phyloP scores from a whole-genome alignment of 2,329 filamentous ascomycete genomes.

The Coniochaeta prunicola region DNA sequence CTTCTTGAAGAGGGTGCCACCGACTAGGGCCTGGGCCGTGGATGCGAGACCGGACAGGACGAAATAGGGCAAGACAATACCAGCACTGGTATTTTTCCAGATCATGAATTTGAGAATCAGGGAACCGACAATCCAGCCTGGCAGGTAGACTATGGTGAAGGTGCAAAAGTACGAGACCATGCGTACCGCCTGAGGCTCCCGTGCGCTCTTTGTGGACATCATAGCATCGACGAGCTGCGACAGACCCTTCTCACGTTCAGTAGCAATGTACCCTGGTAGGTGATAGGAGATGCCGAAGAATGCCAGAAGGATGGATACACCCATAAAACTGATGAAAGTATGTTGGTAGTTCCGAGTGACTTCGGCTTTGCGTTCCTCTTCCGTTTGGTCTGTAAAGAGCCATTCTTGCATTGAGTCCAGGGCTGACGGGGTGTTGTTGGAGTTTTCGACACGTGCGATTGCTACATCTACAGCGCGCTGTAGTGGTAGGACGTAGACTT shows the following conservation, averaged over 20 bases:
- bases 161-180: conserved; percentile 72
- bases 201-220: conserved; percentile 69
- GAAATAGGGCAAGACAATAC: conserved; percentile 66
- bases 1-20: conserved; percentile 76
- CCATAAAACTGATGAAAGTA: conserved; percentile 68
- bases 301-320: conserved; percentile 69
- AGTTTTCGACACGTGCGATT: conserved; percentile 55
- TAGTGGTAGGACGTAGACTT: conserved; percentile 72
- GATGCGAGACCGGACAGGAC: conserved; percentile 70
- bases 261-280: conserved; percentile 75
- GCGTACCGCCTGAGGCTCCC: conserved; percentile 73
- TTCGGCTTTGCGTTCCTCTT: conserved; percentile 55
- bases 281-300: conserved; percentile 82
- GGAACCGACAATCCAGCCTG: conserved; percentile 74
- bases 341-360: conserved; percentile 67
- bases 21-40: conserved; percentile 72
- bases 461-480: conserved; percentile 71
- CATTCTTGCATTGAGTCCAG: conserved; percentile 55
- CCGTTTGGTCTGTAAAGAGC: conserved; percentile 66
- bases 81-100: conserved; percentile 56
- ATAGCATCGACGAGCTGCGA: conserved; percentile 84
- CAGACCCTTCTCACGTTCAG: conserved; percentile 81
- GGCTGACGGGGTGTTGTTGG: not conserved
- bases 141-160: conserved; percentile 72
- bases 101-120: conserved; percentile 56